Evolutionary conservation across 2,329 filamentous ascomycete species (phyloP).

Genomic region (Diaporthe helianthi): DNA sequence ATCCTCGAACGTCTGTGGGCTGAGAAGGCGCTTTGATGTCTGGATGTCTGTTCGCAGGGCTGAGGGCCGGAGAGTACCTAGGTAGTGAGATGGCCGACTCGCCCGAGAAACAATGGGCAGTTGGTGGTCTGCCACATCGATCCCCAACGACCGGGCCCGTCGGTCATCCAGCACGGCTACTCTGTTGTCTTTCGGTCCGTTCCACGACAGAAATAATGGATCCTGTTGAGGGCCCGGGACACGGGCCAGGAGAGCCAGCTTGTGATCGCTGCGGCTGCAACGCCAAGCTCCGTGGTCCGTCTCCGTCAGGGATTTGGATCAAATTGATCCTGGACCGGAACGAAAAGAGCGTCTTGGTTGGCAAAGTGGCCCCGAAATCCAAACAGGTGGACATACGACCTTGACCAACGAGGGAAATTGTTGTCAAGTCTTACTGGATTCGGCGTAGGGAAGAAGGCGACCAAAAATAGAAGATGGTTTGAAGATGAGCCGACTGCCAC

Average conservation of each 20-base stretch:
- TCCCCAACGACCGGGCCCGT: conserved; percentile 15
- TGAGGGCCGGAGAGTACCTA: conserved; percentile 10
- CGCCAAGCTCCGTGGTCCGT: conserved; percentile 15
- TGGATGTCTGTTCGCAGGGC: conserved; percentile 30
- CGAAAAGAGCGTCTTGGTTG: not conserved
- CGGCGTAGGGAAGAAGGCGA: not conserved
- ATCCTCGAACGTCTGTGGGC: conserved; percentile 30
- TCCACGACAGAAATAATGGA: conserved; percentile 31
- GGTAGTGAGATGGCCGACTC: conserved; percentile 2
- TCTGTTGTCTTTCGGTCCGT: conserved; percentile 21
- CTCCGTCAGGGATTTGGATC: not conserved
- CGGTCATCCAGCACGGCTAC: not conserved
- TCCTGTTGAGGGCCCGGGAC: conserved; percentile 19
- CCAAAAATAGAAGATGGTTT: conserved; percentile 19
- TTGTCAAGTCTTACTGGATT: conserved; percentile 7
- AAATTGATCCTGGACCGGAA: not conserved
- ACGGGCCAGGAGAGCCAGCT: conserved; percentile 27
- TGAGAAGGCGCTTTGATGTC: conserved; percentile 28
- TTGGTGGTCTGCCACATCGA: conserved; percentile 25
- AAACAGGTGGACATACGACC: too few species aligned
- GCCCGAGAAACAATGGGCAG: conserved; percentile 27
- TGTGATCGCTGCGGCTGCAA: conserved; percentile 24
- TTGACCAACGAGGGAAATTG: not conserved
- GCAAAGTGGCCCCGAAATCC: not conserved
- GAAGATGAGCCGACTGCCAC: conserved; percentile 15